Conservation (phyloP, 169 alveolate genomes). For the Plasmodium gonderi region DNA sequence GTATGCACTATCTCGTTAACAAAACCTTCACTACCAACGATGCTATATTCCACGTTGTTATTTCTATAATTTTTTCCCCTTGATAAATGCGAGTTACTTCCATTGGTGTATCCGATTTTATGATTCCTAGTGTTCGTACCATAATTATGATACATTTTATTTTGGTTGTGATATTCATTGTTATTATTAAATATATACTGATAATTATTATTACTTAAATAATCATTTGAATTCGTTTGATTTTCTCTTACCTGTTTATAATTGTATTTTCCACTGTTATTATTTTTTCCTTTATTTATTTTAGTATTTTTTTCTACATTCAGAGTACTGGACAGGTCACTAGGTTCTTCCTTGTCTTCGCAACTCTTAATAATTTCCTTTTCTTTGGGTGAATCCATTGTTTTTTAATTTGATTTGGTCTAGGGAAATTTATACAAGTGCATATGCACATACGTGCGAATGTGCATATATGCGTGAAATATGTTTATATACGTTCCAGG, state of each 20-base stretch:
- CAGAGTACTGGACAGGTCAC: not conserved
- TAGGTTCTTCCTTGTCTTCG: not conserved
- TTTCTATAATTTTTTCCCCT: slow-evolving; percentile 27
- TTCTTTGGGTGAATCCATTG: slow-evolving; percentile 22
- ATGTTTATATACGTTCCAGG: not conserved
- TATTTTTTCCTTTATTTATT: not conserved
- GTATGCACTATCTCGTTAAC: not conserved
- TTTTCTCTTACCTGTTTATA: not conserved
- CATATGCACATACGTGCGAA: not conserved
- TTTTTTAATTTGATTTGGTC: not conserved
- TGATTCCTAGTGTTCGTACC: slow-evolving; percentile 5
- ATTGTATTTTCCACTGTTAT: not conserved
- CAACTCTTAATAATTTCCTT: not conserved
- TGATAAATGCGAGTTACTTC: not conserved
- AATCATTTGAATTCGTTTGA: slow-evolving; percentile 4
- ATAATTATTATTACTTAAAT: slow-evolving; percentile 16
- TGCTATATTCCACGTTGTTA: not conserved
- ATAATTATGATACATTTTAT: slow-evolving; percentile 5
- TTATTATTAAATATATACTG: not conserved
- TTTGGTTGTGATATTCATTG: slow-evolving; percentile 6
- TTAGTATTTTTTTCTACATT: slow-evolving; percentile 13
- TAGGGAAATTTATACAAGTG: not conserved
- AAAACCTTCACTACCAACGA: not conserved
- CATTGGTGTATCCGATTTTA: slow-evolving; percentile 15
- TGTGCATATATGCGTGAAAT: not conserved